Evolutionary conservation across 768 basidiomycete genomes (phyloP), one percentile per base, ranked within the genome.

Genomic region (Tylopilus rubrobrunneus): DNA sequence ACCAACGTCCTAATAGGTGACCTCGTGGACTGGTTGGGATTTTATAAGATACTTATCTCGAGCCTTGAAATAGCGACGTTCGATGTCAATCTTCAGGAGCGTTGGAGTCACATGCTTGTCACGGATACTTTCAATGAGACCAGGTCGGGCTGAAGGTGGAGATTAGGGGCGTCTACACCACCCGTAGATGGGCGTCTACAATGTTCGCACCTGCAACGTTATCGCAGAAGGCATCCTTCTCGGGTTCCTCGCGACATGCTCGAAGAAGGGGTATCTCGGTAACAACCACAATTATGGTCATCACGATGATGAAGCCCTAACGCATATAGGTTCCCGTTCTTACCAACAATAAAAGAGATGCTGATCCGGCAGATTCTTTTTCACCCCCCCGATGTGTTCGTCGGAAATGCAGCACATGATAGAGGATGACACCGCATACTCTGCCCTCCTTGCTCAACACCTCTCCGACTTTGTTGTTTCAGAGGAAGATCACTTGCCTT

Each of bases 341-440:
- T 37, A 2, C 36, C 17, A 37, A 15, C 17, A 37, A 37, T 37
- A 37, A 37, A 37, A 37, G 14, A 15, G 36, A 17, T 15, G 15
- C 36, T 6, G 15, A 15, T 37, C 36, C 17, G 36, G 36, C 36
- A 37, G 36, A 7, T 34, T 31, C 43, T 41, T 50, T 50, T 47
- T 28, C n/a, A 17, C 5, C 34, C 36, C 36, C 7, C 36, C 17
- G 15, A 37, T 19, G 39, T 15, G 34, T 34, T 12, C 34, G 34
- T 34, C 6, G 34, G 37, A 39, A 7, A 19, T 64, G 61, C 55
- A 58, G 28, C 51, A 41, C 45, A 69, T 69, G 68, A 61, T 62
- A 2, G 69, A 67, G 17, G 70, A 71, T 53, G 68, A 70, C 31
- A 58, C 55, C 0, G 68, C 67, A 0, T 71, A 71, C 43, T 62